phyloP scores from a whole-genome alignment of 805 yeast species.

The Saccharomyces jurei region DNA sequence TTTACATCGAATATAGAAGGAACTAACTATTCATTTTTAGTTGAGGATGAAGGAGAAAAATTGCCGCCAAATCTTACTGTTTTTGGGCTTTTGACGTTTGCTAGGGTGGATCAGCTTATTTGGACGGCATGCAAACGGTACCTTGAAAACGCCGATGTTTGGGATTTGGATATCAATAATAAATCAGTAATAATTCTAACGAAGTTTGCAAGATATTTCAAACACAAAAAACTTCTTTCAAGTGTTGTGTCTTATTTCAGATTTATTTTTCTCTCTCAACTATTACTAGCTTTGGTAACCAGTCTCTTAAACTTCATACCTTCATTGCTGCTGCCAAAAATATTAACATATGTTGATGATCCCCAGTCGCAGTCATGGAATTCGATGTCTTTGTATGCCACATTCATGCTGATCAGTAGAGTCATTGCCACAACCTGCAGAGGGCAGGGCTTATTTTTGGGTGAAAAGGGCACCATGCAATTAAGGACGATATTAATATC shows the following conservation, averaged over 20 bases:
- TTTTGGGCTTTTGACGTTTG: not conserved
- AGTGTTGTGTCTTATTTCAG: too few species aligned
- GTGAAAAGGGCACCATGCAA: constrained; percentile 1
- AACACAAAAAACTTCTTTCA: not conserved
- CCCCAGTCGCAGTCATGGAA: constrained; percentile 1
- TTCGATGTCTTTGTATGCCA: not conserved
- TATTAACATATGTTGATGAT: not conserved
- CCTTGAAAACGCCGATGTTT: not conserved
- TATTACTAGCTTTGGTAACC: not conserved
- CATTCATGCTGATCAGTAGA: not conserved
- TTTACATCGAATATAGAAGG: not conserved
- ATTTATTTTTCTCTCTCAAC: not conserved
- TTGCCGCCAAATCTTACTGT: not conserved
- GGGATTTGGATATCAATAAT: not conserved
- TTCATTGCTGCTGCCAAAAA: not conserved
- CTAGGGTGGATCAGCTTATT: not conserved
- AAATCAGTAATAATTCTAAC: not conserved
- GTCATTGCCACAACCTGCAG: not conserved
- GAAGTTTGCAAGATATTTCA: not conserved
- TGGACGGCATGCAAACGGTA: not conserved
- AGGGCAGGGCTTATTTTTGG: not conserved
- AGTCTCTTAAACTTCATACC: not conserved
- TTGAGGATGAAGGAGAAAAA: not conserved
- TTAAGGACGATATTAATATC: constrained; percentile 1
- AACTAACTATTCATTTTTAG: not conserved